These are phyloP conservation scores for Rhizophagus clarus DNA, from an alignment of 192 early-diverging fungal genomes.

Conservation along the genomic window DNA sequence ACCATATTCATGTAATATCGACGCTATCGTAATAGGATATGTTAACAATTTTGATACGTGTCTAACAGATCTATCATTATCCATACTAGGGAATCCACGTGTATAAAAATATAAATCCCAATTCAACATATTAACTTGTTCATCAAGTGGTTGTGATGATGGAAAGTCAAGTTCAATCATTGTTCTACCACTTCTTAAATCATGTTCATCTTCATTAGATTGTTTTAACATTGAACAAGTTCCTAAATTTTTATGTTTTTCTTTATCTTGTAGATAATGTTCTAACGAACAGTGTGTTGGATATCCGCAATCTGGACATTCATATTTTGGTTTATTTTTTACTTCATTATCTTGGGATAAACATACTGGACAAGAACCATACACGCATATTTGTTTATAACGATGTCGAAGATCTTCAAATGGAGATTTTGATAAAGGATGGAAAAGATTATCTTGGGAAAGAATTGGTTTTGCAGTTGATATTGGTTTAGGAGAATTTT, in stretches of 20 bases:
- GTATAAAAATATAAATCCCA: slow-evolving; percentile 83
- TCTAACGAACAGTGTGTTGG: slow-evolving; percentile 75
- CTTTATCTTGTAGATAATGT: slow-evolving; percentile 55
- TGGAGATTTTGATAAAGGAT: slow-evolving; percentile 69
- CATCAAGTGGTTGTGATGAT: slow-evolving; percentile 65
- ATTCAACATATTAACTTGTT: slow-evolving; percentile 72
- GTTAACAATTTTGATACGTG: slow-evolving; percentile 80
- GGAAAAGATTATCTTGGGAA: slow-evolving; percentile 59
- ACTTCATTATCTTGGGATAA: slow-evolving; percentile 39
- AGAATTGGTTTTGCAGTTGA: neutral
- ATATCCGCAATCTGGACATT: slow-evolving; percentile 79
- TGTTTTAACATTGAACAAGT: slow-evolving; percentile 64
- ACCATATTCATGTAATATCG: slow-evolving; percentile 70
- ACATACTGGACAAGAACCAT: slow-evolving; percentile 72
- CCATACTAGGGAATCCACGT: slow-evolving; percentile 73
- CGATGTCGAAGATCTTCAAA: slow-evolving; percentile 67
- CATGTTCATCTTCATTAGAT: slow-evolving; percentile 79
- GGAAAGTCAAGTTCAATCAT: slow-evolving; percentile 83
- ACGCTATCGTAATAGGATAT: slow-evolving; percentile 77
- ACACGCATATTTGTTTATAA: slow-evolving; percentile 59
- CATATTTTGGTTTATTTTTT: slow-evolving; percentile 57
- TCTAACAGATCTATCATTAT: slow-evolving; percentile 70
- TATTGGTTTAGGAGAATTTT: neutral
- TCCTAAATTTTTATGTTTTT: slow-evolving; percentile 41
- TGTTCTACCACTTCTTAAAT: slow-evolving; percentile 71